Conservation (phyloP, 352 stramenopile species). For the Blastocystis sp. region DNA sequence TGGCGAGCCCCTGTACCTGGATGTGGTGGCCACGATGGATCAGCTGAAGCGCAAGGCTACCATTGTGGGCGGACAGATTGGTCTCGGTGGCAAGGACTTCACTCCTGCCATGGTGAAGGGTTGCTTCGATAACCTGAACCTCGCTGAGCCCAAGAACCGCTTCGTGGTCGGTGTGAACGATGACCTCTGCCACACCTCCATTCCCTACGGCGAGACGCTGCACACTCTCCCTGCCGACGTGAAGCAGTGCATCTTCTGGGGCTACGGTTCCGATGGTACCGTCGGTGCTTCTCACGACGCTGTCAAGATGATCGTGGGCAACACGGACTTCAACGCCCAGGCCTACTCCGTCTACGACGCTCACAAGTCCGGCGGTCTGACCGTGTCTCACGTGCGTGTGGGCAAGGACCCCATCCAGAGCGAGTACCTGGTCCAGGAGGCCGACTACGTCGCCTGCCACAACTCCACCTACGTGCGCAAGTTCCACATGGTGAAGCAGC, state of each 20-base stretch:
- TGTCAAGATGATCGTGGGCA: conserved; percentile 76
- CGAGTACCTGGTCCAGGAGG: conserved; percentile 71
- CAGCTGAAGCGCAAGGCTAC: conserved; percentile 73
- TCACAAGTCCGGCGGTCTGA: conserved; percentile 76
- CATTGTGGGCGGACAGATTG: conserved; percentile 77
- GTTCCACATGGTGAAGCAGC: conserved; percentile 76
- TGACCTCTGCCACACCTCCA: conserved; percentile 75
- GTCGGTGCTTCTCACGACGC: conserved; percentile 76
- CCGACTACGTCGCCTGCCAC: conserved; percentile 76
- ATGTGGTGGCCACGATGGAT: conserved; percentile 79
- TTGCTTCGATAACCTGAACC: conserved; percentile 76
- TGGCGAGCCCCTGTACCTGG: conserved; percentile 75
- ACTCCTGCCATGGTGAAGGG: conserved; percentile 77
- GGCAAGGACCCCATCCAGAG: conserved; percentile 52
- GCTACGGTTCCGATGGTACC: conserved; percentile 79
- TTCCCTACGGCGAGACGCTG: conserved; percentile 74
- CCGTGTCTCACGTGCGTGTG: conserved; percentile 73
- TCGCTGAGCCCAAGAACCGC: conserved; percentile 73
- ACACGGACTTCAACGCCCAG: conserved; percentile 75
- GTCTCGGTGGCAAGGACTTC: conserved; percentile 77
- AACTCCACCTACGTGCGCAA: conserved; percentile 77
- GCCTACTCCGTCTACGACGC: conserved; percentile 77
- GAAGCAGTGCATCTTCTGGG: conserved; percentile 85
- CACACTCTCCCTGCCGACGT: conserved; percentile 75
- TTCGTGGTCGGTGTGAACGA: conserved; percentile 82